A percentile compares a stretch with the other conserved stretches of the same genome.
Evolutionary conservation across 805 yeast genomes (phyloP).

Genomic region (Yarrowia porcina): DNA sequence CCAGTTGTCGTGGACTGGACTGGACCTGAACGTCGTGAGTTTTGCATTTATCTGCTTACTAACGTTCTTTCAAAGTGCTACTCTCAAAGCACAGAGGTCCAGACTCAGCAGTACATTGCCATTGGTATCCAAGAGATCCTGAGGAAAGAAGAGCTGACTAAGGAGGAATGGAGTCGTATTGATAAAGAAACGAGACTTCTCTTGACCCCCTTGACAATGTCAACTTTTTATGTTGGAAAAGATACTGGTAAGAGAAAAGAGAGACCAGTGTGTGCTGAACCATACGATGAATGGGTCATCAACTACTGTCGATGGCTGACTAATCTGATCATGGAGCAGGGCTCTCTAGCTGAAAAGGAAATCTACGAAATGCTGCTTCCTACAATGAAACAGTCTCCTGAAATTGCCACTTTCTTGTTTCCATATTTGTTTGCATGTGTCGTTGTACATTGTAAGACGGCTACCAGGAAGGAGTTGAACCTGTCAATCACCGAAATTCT

Average conservation of each 20-base stretch:
- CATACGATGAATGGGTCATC: conserved; percentile 66
- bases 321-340: conserved; percentile 39
- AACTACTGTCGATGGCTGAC: conserved; percentile 65
- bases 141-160: not conserved
- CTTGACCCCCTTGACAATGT: conserved; percentile 38
- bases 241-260: conserved; percentile 3
- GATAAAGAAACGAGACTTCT: conserved; percentile 3
- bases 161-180: not conserved
- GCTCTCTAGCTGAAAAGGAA: conserved; percentile 37
- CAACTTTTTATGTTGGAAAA: conserved; percentile 37
- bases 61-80: conserved; percentile 74
- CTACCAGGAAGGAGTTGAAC: conserved; percentile 57
- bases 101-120: conserved; percentile 76
- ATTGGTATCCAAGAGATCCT: conserved; percentile 77
- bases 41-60: conserved; percentile 63
- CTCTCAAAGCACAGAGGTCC: conserved; percentile 87
- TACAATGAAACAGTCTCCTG: conserved; percentile 53
- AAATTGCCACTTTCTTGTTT: conserved; percentile 64
- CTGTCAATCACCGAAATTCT: conserved; percentile 50
- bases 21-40: conserved; percentile 34
- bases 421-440: conserved; percentile 73
- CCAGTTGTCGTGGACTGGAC: conserved; percentile 20
- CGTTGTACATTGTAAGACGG: conserved; percentile 48
- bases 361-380: conserved; percentile 63
- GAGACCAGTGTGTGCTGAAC: not conserved